Conservation (phyloP, 2,329 filamentous ascomycete genomes). For the Penicillium sp. region DNA sequence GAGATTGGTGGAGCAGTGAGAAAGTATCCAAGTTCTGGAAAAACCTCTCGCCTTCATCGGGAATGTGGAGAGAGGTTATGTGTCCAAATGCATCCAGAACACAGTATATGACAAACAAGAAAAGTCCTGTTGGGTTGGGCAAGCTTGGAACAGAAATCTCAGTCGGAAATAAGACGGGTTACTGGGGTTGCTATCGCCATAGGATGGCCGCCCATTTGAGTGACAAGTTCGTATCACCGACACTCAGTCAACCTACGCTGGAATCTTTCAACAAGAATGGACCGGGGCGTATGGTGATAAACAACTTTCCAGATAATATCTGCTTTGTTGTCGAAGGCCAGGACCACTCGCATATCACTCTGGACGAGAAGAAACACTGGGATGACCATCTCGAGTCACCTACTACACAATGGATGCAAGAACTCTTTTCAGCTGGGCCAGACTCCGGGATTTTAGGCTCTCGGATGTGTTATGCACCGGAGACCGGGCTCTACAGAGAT, state of each 20-base stretch:
- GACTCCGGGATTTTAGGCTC: conserved; percentile 11
- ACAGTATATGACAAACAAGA: conserved; percentile 18
- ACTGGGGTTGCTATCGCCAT: conserved; percentile 24
- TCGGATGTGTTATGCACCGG: conserved; percentile 16
- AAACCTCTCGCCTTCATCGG: conserved; percentile 11
- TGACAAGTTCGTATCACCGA: conserved; percentile 1
- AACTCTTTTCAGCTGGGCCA: conserved; percentile 5
- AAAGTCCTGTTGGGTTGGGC: conserved; percentile 5
- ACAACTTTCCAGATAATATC: conserved; percentile 19
- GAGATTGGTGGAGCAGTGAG: conserved; percentile 17
- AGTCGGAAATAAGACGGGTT: conserved; percentile 15
- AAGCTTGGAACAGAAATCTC: conserved; percentile 7
- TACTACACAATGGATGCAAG: conserved; percentile 11
- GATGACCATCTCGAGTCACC: conserved; percentile 13
- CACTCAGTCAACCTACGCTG: neutral
- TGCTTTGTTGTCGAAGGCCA: conserved; percentile 24
- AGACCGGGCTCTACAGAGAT: conserved; percentile 4
- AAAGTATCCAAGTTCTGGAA: conserved; percentile 18
- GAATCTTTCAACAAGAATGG: neutral
- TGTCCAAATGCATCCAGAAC: conserved; percentile 8
- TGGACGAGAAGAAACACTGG: conserved; percentile 16
- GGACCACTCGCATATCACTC: conserved; percentile 13
- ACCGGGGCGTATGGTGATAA: neutral
- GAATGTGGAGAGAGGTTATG: conserved; percentile 23
- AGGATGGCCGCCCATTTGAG: conserved; percentile 8